phyloP scores from a whole-genome alignment of 768 basidiomycete genomes.

The Naganishia friedmannii region DNA sequence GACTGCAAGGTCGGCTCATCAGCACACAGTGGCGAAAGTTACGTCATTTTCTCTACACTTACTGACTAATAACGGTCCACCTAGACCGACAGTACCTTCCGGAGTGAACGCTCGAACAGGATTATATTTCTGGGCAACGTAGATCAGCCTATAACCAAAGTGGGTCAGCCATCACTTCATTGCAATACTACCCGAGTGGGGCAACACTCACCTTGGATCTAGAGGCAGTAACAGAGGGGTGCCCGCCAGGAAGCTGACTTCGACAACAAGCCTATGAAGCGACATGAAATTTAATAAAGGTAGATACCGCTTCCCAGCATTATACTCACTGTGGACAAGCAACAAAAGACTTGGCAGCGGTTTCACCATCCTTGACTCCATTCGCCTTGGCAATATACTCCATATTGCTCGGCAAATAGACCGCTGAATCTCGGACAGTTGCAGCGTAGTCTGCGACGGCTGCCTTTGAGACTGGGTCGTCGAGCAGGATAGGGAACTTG shows the following conservation, averaged over 20 bases:
- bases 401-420: slow-evolving; percentile 68
- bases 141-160: slow-evolving; percentile 57
- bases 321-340: slow-evolving; percentile 56
- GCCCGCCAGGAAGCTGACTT: slow-evolving; percentile 65
- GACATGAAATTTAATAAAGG: slow-evolving; percentile 11
- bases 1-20: slow-evolving; percentile 13
- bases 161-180: slow-evolving; percentile 55
- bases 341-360: slow-evolving; percentile 57
- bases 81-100: slow-evolving; percentile 69
- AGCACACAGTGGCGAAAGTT: background rate
- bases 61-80: slow-evolving; percentile 64
- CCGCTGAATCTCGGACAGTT: slow-evolving; percentile 60
- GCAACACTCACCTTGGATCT: slow-evolving; percentile 48
- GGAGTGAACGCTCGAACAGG: slow-evolving; percentile 68
- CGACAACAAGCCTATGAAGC: slow-evolving; percentile 56
- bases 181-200: background rate
- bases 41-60: slow-evolving; percentile 14
- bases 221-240: slow-evolving; percentile 60
- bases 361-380: slow-evolving; percentile 56
- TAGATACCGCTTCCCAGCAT: background rate
- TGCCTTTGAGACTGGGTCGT: slow-evolving; percentile 62
- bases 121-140: slow-evolving; percentile 70
- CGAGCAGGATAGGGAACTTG: slow-evolving; percentile 63
- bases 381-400: slow-evolving; percentile 67
- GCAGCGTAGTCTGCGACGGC: slow-evolving; percentile 61